A percentile compares a stretch with the other conserved stretches of the same genome.
phyloP scores from a whole-genome alignment of 495 filamentous ascomycete species.

The Trichoderma orchidacearum region DNA sequence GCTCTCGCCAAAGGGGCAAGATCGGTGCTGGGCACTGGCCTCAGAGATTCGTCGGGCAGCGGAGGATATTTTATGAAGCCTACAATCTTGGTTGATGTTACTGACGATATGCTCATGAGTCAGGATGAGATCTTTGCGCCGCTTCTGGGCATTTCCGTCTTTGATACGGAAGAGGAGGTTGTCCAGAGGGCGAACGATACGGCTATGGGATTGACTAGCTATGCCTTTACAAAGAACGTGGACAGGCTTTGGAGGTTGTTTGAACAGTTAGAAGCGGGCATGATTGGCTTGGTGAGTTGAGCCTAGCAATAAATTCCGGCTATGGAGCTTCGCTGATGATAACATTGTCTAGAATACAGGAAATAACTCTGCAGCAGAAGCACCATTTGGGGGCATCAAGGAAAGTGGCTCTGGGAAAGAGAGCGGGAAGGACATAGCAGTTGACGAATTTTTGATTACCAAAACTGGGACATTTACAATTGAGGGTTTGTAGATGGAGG shows the following conservation, averaged over 20 bases:
- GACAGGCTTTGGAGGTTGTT: slow-evolving; percentile 59
- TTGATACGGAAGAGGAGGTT: slow-evolving; percentile 58
- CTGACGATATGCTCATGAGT: slow-evolving; percentile 48
- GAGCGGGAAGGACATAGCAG: slow-evolving; percentile 57
- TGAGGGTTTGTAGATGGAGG: slow-evolving; percentile 14
- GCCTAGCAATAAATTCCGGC: no score
- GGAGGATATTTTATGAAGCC: slow-evolving; percentile 62
- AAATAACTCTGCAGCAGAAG: slow-evolving; percentile 54
- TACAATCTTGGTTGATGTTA: slow-evolving; percentile 51
- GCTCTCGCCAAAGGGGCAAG: slow-evolving; percentile 46
- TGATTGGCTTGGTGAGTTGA: slow-evolving; percentile 49
- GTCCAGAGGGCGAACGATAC: slow-evolving; percentile 49
- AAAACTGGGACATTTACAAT: slow-evolving; percentile 58
- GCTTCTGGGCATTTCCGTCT: slow-evolving; percentile 50
- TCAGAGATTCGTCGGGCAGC: slow-evolving; percentile 16
- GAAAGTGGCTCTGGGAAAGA: slow-evolving; percentile 68
- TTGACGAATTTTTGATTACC: slow-evolving; percentile 55
- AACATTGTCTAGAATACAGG: slow-evolving; percentile 14
- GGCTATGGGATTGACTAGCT: slow-evolving; percentile 56
- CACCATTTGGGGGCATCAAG: slow-evolving; percentile 65
- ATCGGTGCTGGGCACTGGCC: slow-evolving; percentile 43
- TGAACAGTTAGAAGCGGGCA: slow-evolving; percentile 63
- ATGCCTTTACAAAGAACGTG: slow-evolving; percentile 63
- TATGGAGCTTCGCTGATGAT: not conserved
- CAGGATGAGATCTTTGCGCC: slow-evolving; percentile 61